Percentiles rank a stretch among this genome's conserved stretches.
Evolutionary conservation across 352 stramenopile species (phyloP).

Genomic region (Globisporangium emineosum): DNA sequence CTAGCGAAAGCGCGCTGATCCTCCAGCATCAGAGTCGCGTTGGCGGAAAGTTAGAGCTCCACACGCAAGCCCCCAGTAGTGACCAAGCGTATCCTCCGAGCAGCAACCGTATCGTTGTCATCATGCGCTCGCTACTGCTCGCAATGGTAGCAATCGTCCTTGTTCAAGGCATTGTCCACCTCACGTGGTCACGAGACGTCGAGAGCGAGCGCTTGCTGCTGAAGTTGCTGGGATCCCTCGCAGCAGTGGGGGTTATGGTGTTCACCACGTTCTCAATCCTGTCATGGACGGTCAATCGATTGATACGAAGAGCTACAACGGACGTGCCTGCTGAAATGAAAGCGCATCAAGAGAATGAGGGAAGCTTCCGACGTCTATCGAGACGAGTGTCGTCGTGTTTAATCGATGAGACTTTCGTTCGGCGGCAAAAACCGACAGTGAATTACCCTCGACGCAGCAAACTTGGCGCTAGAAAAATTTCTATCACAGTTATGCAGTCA

Average conservation of each 20-base stretch:
- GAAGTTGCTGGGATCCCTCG: constrained; percentile 5
- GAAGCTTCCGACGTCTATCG: constrained; percentile 9
- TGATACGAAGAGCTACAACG: background rate
- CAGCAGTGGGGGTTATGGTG: background rate
- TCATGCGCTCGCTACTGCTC: constrained; percentile 13
- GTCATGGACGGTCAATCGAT: background rate
- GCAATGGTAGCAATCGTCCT: constrained; percentile 11
- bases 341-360: background rate
- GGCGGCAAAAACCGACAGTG: background rate
- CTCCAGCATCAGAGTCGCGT: background rate
- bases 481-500: constrained; percentile 10
- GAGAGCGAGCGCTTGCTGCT: constrained; percentile 13
- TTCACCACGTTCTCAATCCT: background rate
- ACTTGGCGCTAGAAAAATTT: background rate
- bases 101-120: background rate
- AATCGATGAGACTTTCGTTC: constrained; percentile 14
- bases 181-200: constrained; percentile 7
- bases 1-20: background rate
- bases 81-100: background rate
- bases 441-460: background rate
- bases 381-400: constrained; percentile 11
- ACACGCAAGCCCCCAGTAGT: background rate
- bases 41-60: background rate
- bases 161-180: constrained; percentile 5
- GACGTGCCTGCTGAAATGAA: background rate